Evolutionary conservation across 306 rosid genomes (phyloP), one percentile per base, ranked within the genome.

Genomic region (Pueraria montana): DNA sequence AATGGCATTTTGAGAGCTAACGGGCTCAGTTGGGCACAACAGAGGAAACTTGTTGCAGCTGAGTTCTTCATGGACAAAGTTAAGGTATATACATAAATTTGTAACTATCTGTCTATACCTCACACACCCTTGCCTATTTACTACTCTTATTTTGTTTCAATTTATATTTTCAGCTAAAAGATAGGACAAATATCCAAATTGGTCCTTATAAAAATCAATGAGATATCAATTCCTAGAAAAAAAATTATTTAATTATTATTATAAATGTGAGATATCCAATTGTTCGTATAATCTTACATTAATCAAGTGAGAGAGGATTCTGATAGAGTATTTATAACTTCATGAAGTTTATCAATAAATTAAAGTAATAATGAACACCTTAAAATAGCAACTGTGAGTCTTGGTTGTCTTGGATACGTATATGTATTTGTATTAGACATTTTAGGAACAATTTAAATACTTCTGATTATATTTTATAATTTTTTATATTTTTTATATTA

Each of bases 51-150:
- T 43, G 87, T 96, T 26, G 96, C 98, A 2, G 93, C 98, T 30
- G 97, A 96, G 84, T 96, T 96, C 85, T 96, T 89, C 90, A 90
- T 89, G 91, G 90, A 91, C 86, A 94, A 90, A 86, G 98, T 96
- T 59, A 92, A 92, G 96, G 99, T 91, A 82, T 12, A 5, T 11
- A n/a, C n/a, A 45, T 3, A 2, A 30, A 14, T 64, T 64, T 17
- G 3, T 26, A 61, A 26, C 18, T 26, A 4, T n/a, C 26, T 23
- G 8, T 59, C 16, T 3, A 18, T 55, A 23, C 38, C 43, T 30
- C n/a, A n/a, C 20, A 13, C 21, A 27, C 5, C 43, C 65, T 2
- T 27, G 11, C 36, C 42, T 27, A 63, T 27, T 13, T 30, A 59
- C 66, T 12, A 24, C 7, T 23, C 17, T 24, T 11, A 17, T 80